Percentiles rank a stretch among this genome's conserved stretches.
phyloP scores from a whole-genome alignment of 2,329 filamentous ascomycete species.

The Sarocladiaceae sp. region DNA sequence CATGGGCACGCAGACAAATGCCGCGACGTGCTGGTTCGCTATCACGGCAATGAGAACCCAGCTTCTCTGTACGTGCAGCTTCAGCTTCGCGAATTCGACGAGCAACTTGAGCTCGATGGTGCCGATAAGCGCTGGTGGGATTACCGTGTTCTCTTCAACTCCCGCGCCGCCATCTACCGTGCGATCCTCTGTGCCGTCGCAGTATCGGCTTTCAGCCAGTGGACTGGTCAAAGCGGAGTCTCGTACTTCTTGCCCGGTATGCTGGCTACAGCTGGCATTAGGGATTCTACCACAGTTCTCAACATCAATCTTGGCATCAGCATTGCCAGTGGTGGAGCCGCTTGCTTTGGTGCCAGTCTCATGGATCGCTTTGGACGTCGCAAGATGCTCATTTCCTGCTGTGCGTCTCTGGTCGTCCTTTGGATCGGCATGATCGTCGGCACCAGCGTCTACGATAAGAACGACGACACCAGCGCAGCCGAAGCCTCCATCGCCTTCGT shows the following conservation, averaged over 20 bases:
- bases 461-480: constrained; percentile 45
- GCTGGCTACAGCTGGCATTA: constrained; percentile 46
- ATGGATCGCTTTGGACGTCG: constrained; percentile 49
- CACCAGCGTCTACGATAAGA: constrained; percentile 67
- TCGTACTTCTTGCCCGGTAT: constrained; percentile 48
- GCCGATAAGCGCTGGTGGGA: constrained; percentile 45
- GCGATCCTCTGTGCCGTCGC: constrained; percentile 25
- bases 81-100: constrained; percentile 39
- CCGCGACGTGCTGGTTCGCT: constrained; percentile 31
- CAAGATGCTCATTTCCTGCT: constrained; percentile 45
- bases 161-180: constrained; percentile 34
- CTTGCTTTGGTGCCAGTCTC: constrained; percentile 43
- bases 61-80: constrained; percentile 42
- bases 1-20: constrained; percentile 33
- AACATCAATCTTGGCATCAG: constrained; percentile 46
- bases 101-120: constrained; percentile 36
- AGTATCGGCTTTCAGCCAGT: constrained; percentile 43
- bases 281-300: constrained; percentile 23
- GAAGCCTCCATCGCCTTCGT: constrained; percentile 47
- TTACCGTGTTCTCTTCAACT: constrained; percentile 39
- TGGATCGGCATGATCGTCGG: constrained; percentile 58
- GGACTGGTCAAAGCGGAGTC: constrained; percentile 36
- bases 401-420: too few relatives aligned
- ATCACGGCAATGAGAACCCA: constrained; percentile 39
- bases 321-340: constrained; percentile 44